Evolutionary conservation across 169 alveolate species (phyloP), one percentile per base, ranked within the genome.

Genomic region (Prorocentrum cordatum): DNA sequence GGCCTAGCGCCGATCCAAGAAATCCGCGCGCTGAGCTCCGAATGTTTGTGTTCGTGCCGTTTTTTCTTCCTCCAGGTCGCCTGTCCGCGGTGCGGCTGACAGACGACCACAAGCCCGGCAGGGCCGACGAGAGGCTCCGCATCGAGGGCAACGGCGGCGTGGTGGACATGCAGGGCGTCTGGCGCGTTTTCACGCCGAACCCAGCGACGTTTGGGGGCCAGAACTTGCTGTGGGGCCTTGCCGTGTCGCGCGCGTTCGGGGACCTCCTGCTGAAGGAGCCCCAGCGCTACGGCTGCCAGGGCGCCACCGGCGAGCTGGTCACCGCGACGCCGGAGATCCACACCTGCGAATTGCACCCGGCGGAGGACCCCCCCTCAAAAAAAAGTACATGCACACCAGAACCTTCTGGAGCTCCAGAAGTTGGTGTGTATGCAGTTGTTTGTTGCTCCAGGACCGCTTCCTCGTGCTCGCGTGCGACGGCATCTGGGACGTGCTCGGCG

Each of bases 101-200:
- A 6, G 91, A 82, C 5, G 91, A 82, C 59, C 91, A 82, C 91
- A 82, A 82, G 58, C 91, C 91, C 9, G 91, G 91, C 3, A 32
- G 91, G 31, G 72, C 91, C 5, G 91, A 82, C 26, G 91, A 82
- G 79, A 79, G 54, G 58, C 64, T 32, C 3, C 91, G 91, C 32
- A 82, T 82, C 24, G 91, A 61, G n/a, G 68, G 80, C 27, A 62
- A 64, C 27, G 91, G 91, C 3, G 91, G 91, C 12, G 91, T 82
- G 22, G 91, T 82, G 80, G 91, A 82, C 80, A 82, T 82, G 91
- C 91, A 82, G 80, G 91, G 91, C 50, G 91, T 82, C n/a, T 82
- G 91, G 91, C 91, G 91, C 2, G 91, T 82, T 35, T 82, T 82
- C 91, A 82, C 91, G 38, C 91, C 91, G 26, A 80, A 80, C 29